These are phyloP conservation scores for Glycine soja DNA, from an alignment of 306 rosid genomes.

Conservation along the genomic window DNA sequence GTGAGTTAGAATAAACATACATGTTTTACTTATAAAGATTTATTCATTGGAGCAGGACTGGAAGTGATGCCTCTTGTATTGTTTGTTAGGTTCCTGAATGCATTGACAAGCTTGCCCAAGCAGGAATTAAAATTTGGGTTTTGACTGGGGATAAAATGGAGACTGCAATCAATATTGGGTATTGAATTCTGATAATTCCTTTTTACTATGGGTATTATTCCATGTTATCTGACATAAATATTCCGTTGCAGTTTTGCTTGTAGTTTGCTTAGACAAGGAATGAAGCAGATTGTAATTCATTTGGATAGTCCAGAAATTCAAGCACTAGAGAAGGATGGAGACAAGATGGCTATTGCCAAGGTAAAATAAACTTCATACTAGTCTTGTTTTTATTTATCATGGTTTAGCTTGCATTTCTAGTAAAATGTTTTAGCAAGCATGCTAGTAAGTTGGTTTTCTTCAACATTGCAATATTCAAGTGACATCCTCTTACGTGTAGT, in stretches of 20 bases:
- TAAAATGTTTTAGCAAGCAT: conserved; percentile 6
- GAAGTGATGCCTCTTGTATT: conserved; percentile 47
- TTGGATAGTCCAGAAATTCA: conserved; percentile 76
- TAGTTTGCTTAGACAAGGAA: conserved; percentile 97
- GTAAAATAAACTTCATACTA: conserved; percentile 52
- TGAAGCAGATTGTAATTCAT: conserved; percentile 84
- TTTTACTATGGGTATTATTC: conserved; percentile 13
- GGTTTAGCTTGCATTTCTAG: conserved; percentile 28
- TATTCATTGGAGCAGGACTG: conserved; percentile 25
- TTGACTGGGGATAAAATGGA: conserved; percentile 99
- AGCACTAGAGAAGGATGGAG: conserved; percentile 80
- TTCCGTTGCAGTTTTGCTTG: conserved; percentile 78
- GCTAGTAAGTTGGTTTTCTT: background rate
- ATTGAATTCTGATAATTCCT: conserved; percentile 43
- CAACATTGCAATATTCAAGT: background rate
- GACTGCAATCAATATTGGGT: conserved; percentile 99
- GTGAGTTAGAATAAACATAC: conserved; percentile 57
- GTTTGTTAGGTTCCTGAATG: conserved; percentile 84
- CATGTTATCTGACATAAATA: conserved; percentile 48
- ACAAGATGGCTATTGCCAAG: conserved; percentile 64
- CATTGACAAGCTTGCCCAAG: conserved; percentile 95
- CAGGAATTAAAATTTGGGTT: conserved; percentile 99
- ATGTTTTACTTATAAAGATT: conserved; percentile 2
- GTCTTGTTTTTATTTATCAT: background rate
- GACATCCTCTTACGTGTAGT: background rate